These are phyloP conservation scores for Hemileia vastatrix DNA, from an alignment of 1,284 basidiomycete species.

Conservation along the genomic window DNA sequence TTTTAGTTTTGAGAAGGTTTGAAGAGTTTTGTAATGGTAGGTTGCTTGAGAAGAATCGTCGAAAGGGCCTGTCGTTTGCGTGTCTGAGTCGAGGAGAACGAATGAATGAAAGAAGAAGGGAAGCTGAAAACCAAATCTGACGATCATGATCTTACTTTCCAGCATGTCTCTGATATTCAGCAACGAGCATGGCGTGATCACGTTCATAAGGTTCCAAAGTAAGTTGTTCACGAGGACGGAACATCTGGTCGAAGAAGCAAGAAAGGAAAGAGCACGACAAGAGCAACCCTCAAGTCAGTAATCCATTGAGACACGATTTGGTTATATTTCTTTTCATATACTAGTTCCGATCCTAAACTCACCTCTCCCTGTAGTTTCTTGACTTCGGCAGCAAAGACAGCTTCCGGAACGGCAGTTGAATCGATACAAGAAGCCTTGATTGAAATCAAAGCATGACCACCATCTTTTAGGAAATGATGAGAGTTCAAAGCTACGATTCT, in stretches of 20 bases:
- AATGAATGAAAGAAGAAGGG: no score
- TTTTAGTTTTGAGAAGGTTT: no score
- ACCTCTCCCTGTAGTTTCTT: constrained; percentile 63
- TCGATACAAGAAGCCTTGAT: constrained; percentile 99
- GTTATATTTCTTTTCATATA: no score
- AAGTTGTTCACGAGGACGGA: constrained; percentile 90
- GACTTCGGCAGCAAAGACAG: constrained; percentile 82
- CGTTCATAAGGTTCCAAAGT: constrained; percentile 52
- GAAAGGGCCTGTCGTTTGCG: no score
- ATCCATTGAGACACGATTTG: no score
- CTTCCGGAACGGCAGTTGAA: constrained; percentile 79
- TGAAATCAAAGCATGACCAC: constrained; percentile 85
- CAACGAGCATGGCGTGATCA: constrained; percentile 49
- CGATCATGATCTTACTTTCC: neutral
- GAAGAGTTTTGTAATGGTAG: no score
- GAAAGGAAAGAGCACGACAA: neutral
- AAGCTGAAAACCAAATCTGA: neutral
- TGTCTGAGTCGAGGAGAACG: no score
- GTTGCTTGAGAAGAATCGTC: no score
- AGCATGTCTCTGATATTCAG: constrained; percentile 34
- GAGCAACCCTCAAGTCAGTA: no score
- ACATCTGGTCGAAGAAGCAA: constrained; percentile 46
- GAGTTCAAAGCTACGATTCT: constrained; percentile 72
- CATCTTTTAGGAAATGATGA: constrained; percentile 91
- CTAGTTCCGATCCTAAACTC: no score